Conservation (phyloP, 768 basidiomycete genomes). For the Suillus plorans region DNA sequence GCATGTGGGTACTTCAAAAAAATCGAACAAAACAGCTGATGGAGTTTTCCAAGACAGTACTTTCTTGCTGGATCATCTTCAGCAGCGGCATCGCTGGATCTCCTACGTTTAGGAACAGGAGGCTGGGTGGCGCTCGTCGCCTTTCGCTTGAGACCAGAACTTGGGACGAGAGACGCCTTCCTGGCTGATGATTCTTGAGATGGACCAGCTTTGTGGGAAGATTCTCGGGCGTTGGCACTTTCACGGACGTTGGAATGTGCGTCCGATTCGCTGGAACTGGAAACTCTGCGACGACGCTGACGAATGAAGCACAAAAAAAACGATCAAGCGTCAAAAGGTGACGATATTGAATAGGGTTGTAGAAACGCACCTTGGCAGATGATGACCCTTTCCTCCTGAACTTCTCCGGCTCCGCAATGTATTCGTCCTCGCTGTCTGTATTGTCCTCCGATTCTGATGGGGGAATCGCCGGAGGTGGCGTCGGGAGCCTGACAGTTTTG, state of each 20-base stretch:
- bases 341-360: conserved; percentile 12
- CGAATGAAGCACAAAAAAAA: conserved; percentile 9
- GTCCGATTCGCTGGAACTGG: conserved; percentile 44
- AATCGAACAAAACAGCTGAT: conserved; percentile 68
- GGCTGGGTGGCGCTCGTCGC: conserved; percentile 36
- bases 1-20: conserved; percentile 70
- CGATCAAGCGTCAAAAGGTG: conserved; percentile 13
- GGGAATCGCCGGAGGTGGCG: conserved; percentile 31
- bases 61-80: conserved; percentile 74
- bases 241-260: conserved; percentile 32
- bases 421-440: conserved; percentile 69
- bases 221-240: conserved; percentile 1
- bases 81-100: conserved; percentile 39
- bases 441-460: conserved; percentile 50
- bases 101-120: conserved; percentile 48
- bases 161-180: conserved; percentile 20
- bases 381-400: conserved; percentile 31
- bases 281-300: conserved; percentile 46
- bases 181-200: conserved; percentile 20
- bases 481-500: conserved; percentile 16
- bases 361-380: conserved; percentile 44
- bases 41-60: conserved; percentile 77
- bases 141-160: conserved; percentile 53
- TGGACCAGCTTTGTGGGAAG: conserved; percentile 17
- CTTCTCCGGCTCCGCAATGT: conserved; percentile 47